Base-by-base conservation (phyloP, 106 monocot genomes). In the Apostasia ramifera region DNA sequence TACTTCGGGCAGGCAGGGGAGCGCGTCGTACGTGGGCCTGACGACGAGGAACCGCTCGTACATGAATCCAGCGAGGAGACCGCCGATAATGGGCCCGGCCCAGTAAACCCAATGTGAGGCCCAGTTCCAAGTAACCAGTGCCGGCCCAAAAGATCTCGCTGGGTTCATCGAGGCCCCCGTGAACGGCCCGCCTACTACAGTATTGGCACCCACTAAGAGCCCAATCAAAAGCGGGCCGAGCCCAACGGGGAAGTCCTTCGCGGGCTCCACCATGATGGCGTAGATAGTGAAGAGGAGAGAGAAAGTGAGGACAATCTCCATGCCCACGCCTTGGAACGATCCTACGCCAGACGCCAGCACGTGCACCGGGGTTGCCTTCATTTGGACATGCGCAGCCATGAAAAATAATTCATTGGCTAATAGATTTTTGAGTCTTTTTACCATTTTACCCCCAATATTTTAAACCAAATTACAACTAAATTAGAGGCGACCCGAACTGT, bases 151-250 rank as follows among this genome's bases (percentile, higher is more conserved):
- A 0, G 91, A 88, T 64, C 91, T 70, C 0, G 91, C 91, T 6
- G 91, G 91, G 71, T 92, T 92, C 91, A 92, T 92, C 13, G 91
- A 92, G 1, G 91, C 91, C 38, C 85, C 88, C 0, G 91, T 80
- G 66, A 88, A 88, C 10, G 80, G 66, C 39, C 88, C 91, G 37
- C 91, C 91, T 14, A 85, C 85, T 5, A 92, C 39, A 66, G 82
- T 81, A 63, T 92, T 92, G 40, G 85, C 91, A 0, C 80, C 85
- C 10, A 88, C 85, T 9, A 92, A 77, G n/a, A 92, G 80, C 1
- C 91, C 91, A n/a, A 88, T 78, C 0, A 88, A 66, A 43, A 88
- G 10, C 11, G 91, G 85, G 13, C 91, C 91, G 8, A 76, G 40
- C 1, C 84, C 82, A 3, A 69, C 62, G 7, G 57, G 55, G 7